Evolutionary conservation across 306 rosid species (phyloP).

Genomic region (Vigna hirtella): DNA sequence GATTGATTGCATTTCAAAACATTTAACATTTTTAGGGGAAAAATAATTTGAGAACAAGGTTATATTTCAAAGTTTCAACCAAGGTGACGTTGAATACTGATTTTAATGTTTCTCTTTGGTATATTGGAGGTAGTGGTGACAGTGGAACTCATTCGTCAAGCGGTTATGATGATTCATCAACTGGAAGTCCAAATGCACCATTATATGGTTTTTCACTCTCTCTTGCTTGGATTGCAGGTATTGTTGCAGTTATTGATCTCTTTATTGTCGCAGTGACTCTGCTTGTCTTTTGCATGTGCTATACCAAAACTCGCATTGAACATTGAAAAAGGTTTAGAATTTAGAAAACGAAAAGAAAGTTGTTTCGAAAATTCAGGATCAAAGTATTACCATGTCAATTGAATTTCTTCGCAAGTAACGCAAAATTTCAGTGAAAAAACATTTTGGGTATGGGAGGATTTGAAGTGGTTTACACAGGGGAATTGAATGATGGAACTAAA

Average conservation of each 20-base stretch:
- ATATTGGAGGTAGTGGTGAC: conserved; percentile 50
- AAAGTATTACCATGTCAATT: no score
- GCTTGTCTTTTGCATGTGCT: no score
- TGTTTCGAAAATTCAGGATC: no score
- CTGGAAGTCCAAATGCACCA: background rate
- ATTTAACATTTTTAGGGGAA: background rate
- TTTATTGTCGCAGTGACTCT: no score
- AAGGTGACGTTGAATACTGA: conserved; percentile 48
- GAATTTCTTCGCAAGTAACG: no score
- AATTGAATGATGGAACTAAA: conserved; percentile 78
- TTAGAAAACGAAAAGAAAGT: no score
- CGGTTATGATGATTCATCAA: background rate
- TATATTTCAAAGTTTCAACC: conserved; percentile 57
- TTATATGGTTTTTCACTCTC: background rate
- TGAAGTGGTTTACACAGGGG: conserved; percentile 85
- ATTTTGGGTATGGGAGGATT: conserved; percentile 37
- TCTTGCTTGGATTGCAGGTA: background rate
- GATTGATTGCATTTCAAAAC: background rate
- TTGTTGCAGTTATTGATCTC: background rate
- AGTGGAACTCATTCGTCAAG: conserved; percentile 37
- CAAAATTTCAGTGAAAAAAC: no score
- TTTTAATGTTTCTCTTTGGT: conserved; percentile 66
- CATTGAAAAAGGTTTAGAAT: no score
- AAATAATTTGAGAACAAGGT: conserved; percentile 66
- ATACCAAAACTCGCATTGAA: no score